These are phyloP conservation scores for Spergularia bocconei DNA, from an alignment of 148 eudicot genomes.

Conservation along the genomic window DNA sequence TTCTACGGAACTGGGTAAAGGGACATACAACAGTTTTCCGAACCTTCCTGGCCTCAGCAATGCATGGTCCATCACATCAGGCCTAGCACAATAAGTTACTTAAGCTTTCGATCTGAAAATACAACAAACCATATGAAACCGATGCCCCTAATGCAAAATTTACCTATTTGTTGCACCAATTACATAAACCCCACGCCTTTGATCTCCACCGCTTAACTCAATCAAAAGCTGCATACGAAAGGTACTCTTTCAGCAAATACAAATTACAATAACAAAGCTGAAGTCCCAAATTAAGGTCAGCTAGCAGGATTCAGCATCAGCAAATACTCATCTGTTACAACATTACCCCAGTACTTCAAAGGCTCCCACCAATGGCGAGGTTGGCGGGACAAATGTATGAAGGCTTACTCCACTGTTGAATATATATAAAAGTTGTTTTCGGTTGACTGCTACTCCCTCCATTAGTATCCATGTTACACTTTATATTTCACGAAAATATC, in stretches of 20 bases:
- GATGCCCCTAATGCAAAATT: not conserved
- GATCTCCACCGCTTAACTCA: conserved; percentile 78
- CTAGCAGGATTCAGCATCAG: too few species aligned
- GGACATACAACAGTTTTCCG: conserved; percentile 65
- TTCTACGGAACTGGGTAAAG: conserved; percentile 65
- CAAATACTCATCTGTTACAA: too few species aligned
- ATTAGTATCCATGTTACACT: too few species aligned
- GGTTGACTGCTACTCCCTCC: too few species aligned
- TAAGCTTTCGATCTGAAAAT: not conserved
- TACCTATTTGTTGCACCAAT: conserved; percentile 97
- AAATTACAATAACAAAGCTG: too few species aligned
- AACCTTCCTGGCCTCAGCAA: conserved; percentile 76
- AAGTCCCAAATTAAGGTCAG: too few species aligned
- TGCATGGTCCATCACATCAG: conserved; percentile 81
- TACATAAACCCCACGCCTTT: conserved; percentile 71
- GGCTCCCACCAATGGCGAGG: too few species aligned
- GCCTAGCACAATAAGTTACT: conserved; percentile 37
- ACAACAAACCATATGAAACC: not conserved
- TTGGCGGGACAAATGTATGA: too few species aligned
- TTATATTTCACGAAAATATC: too few species aligned
- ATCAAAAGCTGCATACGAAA: conserved; percentile 59
- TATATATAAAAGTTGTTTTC: too few species aligned
- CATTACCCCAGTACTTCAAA: too few species aligned
- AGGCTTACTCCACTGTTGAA: too few species aligned
- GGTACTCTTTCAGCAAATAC: conserved; percentile 18